Base-by-base conservation (phyloP, 305 asterid genomes). In the Solanum aculeatissimum region DNA sequence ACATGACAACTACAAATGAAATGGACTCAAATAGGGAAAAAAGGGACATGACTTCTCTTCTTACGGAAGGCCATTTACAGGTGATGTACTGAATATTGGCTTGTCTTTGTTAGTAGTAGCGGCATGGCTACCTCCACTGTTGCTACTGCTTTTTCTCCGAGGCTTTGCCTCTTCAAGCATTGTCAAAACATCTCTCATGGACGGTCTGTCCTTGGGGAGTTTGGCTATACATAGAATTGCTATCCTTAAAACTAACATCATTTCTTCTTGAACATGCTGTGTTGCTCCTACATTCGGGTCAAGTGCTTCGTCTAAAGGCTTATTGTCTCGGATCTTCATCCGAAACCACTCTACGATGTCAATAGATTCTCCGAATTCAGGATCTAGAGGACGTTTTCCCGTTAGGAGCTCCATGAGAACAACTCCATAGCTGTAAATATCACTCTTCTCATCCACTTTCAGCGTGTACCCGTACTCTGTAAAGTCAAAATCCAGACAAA, bases 91-190 rank as follows among this genome's bases (percentile, higher is more conserved):
- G 80, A 95, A 93, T 10, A 95, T 87, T 38, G 95, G 95, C 85
- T 55, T 91, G 66, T 94, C 93, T 85, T 87, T 90, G 87, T 89
- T 85, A 53, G 81, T 85, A 43, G 84, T 70, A 35, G 82, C 79
- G 80, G 11, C 29, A 53, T 35, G 19, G 47, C 27, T 82, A 21
- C 84, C 91, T 58, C 90, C 89, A 80, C 65, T 84, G 86, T 71
- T 87, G 80, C 91, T 90, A 77, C 92, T 87, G 66, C 94, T 90
- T 88, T 94, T 95, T 79, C 99, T 89, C 85, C 98, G 84, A 40
- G 99, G 99, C 88, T 93, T 94, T 2, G 99, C 98, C 81, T 93
- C 99, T 54, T 91, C 95, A 19, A 95, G 96, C 98, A 93, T 96
- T 21, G 98, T 89, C 55, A 93, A 43, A n/a, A 94, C 95, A 40